Evolutionary conservation across 2,329 filamentous ascomycete genomes (phyloP).

Genomic region (Xylaria sp.): DNA sequence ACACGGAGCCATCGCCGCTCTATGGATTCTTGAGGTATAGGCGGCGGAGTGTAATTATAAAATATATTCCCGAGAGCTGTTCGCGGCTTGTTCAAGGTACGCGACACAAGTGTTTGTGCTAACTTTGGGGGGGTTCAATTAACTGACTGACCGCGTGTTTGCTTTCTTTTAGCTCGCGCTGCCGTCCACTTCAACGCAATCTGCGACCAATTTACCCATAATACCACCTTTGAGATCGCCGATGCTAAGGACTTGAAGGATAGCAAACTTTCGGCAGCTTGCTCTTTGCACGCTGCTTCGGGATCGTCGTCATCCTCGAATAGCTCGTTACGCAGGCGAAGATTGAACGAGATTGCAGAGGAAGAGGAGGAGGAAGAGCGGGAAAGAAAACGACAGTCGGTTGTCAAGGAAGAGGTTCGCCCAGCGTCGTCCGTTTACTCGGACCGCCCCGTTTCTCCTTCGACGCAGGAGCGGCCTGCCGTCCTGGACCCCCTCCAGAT

Average conservation of each 20-base stretch:
- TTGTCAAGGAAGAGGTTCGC: slow-evolving; percentile 54
- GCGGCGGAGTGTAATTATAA: slow-evolving; percentile 87
- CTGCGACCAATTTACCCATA: slow-evolving; percentile 78
- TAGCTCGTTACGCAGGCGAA: slow-evolving; percentile 76
- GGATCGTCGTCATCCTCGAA: slow-evolving; percentile 85
- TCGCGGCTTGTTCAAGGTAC: slow-evolving; percentile 91
- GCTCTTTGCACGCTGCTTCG: slow-evolving; percentile 86
- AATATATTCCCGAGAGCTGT: slow-evolving; percentile 88
- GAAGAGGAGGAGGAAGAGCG: slow-evolving; percentile 79
- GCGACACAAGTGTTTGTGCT: slow-evolving; percentile 44
- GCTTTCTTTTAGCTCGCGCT: slow-evolving; percentile 70
- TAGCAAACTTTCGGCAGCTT: slow-evolving; percentile 83
- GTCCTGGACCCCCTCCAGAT: slow-evolving; percentile 60
- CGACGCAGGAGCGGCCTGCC: slow-evolving; percentile 46
- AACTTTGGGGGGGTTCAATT: not conserved
- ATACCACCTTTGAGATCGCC: slow-evolving; percentile 80
- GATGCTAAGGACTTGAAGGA: slow-evolving; percentile 82
- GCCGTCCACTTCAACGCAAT: slow-evolving; percentile 73
- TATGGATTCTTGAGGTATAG: slow-evolving; percentile 93
- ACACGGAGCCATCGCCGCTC: slow-evolving; percentile 83
- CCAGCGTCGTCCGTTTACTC: slow-evolving; percentile 41
- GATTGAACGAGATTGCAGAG: slow-evolving; percentile 92
- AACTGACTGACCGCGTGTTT: slow-evolving; percentile 35
- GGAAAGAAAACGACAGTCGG: slow-evolving; percentile 63
- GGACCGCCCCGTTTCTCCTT: slow-evolving; percentile 27